Conservation (phyloP, 148 eudicot genomes). For the Euryodendron excelsum region DNA sequence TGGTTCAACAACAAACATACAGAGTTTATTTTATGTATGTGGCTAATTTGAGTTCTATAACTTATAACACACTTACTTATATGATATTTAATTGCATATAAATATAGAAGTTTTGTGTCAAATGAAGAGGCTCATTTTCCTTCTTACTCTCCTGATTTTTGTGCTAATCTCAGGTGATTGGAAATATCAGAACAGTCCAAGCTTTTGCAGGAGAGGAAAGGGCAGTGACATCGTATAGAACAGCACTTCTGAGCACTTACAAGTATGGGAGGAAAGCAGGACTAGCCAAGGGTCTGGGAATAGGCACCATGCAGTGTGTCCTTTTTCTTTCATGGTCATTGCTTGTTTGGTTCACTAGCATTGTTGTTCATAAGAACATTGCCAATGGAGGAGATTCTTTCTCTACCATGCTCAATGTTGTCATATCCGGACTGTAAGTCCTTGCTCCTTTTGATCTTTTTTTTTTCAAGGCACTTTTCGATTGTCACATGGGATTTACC, state of each 20-base stretch:
- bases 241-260: slow-evolving; percentile 66
- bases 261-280: slow-evolving; percentile 87
- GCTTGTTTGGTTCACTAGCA: slow-evolving; percentile 92
- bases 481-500: too few relatives aligned
- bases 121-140: background rate
- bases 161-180: slow-evolving; percentile 60
- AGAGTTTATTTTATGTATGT: too few relatives aligned
- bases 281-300: slow-evolving; percentile 81
- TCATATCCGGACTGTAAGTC: slow-evolving; percentile 93
- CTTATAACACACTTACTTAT: too few relatives aligned
- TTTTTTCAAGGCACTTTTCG: background rate
- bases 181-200: slow-evolving; percentile 94
- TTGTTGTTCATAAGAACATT: slow-evolving; percentile 67
- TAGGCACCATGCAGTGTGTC: slow-evolving; percentile 75
- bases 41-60: too few relatives aligned
- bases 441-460: background rate
- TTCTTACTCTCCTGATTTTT: background rate
- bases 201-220: slow-evolving; percentile 94
- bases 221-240: slow-evolving; percentile 65
- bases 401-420: slow-evolving; percentile 97
- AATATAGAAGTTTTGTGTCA: too few relatives aligned
- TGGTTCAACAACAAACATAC: too few relatives aligned
- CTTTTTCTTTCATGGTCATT: slow-evolving; percentile 91
- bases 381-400: slow-evolving; percentile 95
- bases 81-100: too few relatives aligned